Conservation (phyloP, 208 protist genomes). For the Novymonas esmeraldas region DNA sequence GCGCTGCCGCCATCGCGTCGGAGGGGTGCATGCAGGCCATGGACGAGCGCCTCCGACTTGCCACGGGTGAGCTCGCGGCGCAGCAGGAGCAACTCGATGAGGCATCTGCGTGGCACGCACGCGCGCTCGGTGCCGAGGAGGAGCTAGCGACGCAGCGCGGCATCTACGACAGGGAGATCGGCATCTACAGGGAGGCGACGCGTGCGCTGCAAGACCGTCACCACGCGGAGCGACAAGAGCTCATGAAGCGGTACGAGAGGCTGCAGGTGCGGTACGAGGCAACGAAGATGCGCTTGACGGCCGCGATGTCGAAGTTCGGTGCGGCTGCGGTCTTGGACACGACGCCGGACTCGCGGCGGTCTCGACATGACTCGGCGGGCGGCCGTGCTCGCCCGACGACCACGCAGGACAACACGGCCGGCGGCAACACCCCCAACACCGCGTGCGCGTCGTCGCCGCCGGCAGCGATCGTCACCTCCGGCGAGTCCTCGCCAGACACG, state of each 20-base stretch:
- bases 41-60: slow-evolving; percentile 27
- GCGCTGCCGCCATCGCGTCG: slow-evolving; percentile 6
- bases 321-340: slow-evolving; percentile 1
- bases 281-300: slow-evolving; percentile 38
- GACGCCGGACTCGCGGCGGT: background rate
- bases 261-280: slow-evolving; percentile 39
- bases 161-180: slow-evolving; percentile 47
- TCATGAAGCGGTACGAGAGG: slow-evolving; percentile 31
- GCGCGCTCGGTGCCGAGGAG: slow-evolving; percentile 29
- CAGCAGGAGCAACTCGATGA: slow-evolving; percentile 17
- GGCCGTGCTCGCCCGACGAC: too few relatives aligned
- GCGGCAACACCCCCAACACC: background rate
- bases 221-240: slow-evolving; percentile 33
- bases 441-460: background rate
- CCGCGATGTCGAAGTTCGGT: slow-evolving; percentile 21
- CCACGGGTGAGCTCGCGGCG: slow-evolving; percentile 15
- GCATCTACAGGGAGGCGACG: slow-evolving; percentile 46
- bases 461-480: background rate
- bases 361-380: background rate
- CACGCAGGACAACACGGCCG: too few relatives aligned
- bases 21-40: slow-evolving; percentile 27
- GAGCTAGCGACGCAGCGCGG: slow-evolving; percentile 38
- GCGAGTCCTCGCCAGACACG: too few relatives aligned
- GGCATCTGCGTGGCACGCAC: slow-evolving; percentile 29
- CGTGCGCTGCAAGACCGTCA: slow-evolving; percentile 39